Evolutionary conservation across 345 rosid genomes (phyloP), one percentile per base, ranked within the genome.

Genomic region (Abelmoschus esculentus): DNA sequence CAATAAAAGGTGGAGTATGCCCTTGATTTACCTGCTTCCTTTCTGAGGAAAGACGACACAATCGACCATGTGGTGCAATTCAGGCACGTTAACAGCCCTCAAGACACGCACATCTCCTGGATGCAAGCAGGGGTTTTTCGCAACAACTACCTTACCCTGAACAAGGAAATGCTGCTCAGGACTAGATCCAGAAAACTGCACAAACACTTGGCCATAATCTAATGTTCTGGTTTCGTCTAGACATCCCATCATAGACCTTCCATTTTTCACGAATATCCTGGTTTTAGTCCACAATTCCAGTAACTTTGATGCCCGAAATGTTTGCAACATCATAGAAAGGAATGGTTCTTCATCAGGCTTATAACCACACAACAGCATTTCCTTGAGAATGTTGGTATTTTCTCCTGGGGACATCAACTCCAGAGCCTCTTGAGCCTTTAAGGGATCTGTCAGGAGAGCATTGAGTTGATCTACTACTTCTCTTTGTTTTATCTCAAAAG

Each of bases 161-260:
- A 80, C 58, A 61, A 81, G 7, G 6, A 54, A 13, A n/a, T 72
- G 58, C 64, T 56, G 18, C 9, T 12, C 44, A n/a, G 55, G 26
- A 22, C 69, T 52, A 53, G 72, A 31, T 6, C 71, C 76, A 13
- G 90, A 50, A 63, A 11, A 63, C 66, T 63, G 74, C 61, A 90
- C 89, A 49, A 87, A 82, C 19, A 92, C 95, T 73, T 92, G 80
- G 36, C 98, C 98, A 10, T 92, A 87, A 22, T 84, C 80, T 46
- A 92, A 67, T 50, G 82, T 88, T 77, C 80, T 49, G 0, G 90
- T 88, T 79, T 92, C 98, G 61, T 92, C 98, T 4, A 92, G 63
- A 72, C 95, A 88, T 66, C 98, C 98, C 96, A 92, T 90, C 98
- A 90, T 92, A 53, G 85, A 72, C 82, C 98, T 87, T 83, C 83